Evolutionary conservation across 768 basidiomycete genomes (phyloP).

Genomic region (Agrocybe praecox): DNA sequence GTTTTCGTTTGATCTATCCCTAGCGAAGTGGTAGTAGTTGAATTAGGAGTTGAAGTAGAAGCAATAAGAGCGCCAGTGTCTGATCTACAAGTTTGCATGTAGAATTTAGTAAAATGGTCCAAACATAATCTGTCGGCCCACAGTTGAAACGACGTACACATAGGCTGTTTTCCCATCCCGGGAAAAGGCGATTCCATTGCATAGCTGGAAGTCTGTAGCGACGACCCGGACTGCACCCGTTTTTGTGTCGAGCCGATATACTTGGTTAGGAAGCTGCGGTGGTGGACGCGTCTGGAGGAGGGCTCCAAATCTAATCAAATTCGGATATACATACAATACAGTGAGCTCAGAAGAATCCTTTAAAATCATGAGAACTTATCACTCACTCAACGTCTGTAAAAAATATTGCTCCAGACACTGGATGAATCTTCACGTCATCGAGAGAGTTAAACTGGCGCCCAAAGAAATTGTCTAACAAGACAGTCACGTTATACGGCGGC

Average conservation of each 20-base stretch:
- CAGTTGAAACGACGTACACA: constrained; percentile 39
- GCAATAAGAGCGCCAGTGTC: constrained; percentile 52
- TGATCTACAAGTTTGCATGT: too few relatives aligned
- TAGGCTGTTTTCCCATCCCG: constrained; percentile 65
- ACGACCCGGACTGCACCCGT: constrained; percentile 69
- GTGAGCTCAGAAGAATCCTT: too few relatives aligned
- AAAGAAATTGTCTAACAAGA: constrained; percentile 1
- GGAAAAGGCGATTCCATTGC: constrained; percentile 76
- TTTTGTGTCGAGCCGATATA: constrained; percentile 73
- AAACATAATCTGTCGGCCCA: neutral
- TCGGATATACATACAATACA: too few relatives aligned
- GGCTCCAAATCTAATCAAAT: constrained; percentile 64
- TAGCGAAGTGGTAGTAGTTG: too few relatives aligned
- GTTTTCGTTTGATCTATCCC: constrained; percentile 53
- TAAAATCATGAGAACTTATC: too few relatives aligned
- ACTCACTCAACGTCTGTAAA: constrained; percentile 3
- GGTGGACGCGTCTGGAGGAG: constrained; percentile 64
- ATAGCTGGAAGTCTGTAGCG: constrained; percentile 73
- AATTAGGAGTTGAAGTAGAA: constrained; percentile 23
- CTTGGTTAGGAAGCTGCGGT: constrained; percentile 71
- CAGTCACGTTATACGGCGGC: neutral
- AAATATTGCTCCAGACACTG: neutral
- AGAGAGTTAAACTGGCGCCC: constrained; percentile 3
- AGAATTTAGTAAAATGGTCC: neutral
- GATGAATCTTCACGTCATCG: constrained; percentile 4